Percentiles rank a stretch among this genome's conserved stretches.
Conservation (phyloP, 345 rosid species). For the Microthlaspi erraticum region DNA sequence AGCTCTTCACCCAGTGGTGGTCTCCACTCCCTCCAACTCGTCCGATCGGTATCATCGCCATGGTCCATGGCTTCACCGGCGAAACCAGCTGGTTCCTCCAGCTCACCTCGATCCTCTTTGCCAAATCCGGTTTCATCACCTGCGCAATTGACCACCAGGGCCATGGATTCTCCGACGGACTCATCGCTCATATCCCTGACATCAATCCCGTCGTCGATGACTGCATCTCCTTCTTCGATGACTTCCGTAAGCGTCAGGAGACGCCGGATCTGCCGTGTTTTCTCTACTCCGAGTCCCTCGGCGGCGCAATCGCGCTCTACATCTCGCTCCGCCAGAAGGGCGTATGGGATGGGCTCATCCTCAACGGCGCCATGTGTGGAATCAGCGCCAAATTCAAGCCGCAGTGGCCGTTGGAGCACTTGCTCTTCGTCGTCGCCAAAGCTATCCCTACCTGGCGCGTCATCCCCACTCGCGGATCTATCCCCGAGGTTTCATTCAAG, state of each 20-base stretch:
- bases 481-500: constrained; percentile 74
- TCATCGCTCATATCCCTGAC: constrained; percentile 74
- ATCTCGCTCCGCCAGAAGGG: constrained; percentile 72
- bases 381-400: constrained; percentile 90
- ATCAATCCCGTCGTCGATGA: constrained; percentile 84
- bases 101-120: constrained; percentile 78
- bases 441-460: constrained; percentile 89
- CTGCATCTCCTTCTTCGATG: constrained; percentile 68
- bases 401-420: constrained; percentile 92
- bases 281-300: constrained; percentile 86
- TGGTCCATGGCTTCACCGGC: constrained; percentile 94
- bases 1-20: constrained; percentile 94
- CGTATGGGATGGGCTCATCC: constrained; percentile 78
- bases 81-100: constrained; percentile 84
- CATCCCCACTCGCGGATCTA: constrained; percentile 80
- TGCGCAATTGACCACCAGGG: constrained; percentile 98
- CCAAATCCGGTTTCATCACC: constrained; percentile 72
- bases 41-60: constrained; percentile 64
- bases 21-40: constrained; percentile 63
- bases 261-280: constrained; percentile 68
- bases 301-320: constrained; percentile 89
- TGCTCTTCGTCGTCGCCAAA: constrained; percentile 65
- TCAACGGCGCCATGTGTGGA: constrained; percentile 98
- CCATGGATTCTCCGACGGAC: constrained; percentile 94
- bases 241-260: constrained; percentile 59